Percentiles rank a stretch among this genome's conserved stretches.
Conservation (phyloP, 2,329 filamentous ascomycete species). For the Cladosporium oxysporum region DNA sequence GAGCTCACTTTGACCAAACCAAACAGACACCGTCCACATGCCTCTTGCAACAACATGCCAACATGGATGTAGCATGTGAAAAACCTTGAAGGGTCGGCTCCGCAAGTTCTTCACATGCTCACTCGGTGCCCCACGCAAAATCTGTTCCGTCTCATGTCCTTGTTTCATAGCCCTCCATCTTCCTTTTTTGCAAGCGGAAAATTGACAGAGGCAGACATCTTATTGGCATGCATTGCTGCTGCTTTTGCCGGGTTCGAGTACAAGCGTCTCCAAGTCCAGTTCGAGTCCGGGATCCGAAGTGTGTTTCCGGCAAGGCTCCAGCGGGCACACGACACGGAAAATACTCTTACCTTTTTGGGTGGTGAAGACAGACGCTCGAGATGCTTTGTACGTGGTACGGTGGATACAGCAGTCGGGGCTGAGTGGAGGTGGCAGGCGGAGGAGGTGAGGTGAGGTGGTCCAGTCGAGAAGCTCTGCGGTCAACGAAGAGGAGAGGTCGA, state of each 20-base stretch:
- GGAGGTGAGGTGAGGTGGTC: constrained; percentile 20
- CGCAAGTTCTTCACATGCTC: not conserved
- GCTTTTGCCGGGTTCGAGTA: not conserved
- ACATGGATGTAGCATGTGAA: constrained; percentile 10
- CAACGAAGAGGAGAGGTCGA: constrained; percentile 46
- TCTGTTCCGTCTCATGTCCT: not conserved
- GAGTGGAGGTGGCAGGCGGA: constrained; percentile 17
- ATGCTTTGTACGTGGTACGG: constrained; percentile 19
- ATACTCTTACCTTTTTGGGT: constrained; percentile 23
- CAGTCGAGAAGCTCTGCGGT: constrained; percentile 41
- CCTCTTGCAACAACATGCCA: not conserved
- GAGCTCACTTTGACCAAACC: not conserved
- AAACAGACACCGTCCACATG: not conserved
- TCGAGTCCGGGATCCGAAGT: not conserved
- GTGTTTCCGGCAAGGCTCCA: not conserved
- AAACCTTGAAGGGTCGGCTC: not conserved
- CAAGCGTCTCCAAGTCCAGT: not conserved
- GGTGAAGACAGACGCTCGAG: constrained; percentile 18
- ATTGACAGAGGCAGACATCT: not conserved
- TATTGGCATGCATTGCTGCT: not conserved
- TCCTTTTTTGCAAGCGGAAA: not conserved
- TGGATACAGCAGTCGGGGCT: constrained; percentile 18
- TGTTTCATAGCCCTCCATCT: not conserved
- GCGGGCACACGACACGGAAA: constrained; percentile 5
- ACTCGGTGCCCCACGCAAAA: not conserved